Base-by-base conservation (phyloP, 2,329 filamentous ascomycete species). In the Decorospora gaudefroyi region DNA sequence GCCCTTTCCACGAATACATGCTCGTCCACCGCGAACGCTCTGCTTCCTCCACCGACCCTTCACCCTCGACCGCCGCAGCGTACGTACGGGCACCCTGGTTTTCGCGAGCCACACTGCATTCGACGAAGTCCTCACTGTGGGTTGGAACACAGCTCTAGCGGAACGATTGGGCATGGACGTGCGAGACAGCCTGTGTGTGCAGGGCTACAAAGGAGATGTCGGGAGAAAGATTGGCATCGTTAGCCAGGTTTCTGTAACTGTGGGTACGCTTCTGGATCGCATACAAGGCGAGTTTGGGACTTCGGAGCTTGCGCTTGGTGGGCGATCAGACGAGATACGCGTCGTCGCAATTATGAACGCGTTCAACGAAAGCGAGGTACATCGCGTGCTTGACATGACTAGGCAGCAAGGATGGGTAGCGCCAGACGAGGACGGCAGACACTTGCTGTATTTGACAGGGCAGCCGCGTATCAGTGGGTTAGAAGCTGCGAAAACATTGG, bases 291-390 rank as follows among this genome's bases (percentile, higher is more conserved):
- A 70, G 29, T 67, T 65, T 51, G 64, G 61, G 4, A 45, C 46
- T 12, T 53, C 52, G 1, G 67, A 68, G 22, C 33, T 64, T 9
- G 48, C 63, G n/a, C 45, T 56, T 2, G 41, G 51, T 19, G 64
- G 61, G 1, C 39, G 29, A 4, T 58, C 52, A 3, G 57, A 59
- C 6, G 60, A 66, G 23, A 59, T 62, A 18, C 43, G 35, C 12
- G 49, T 61, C 7, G 35, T 70, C 4, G 71, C 71, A 3, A 70
- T 72, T 22, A 73, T 73, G 70, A 73, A 72, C 36, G 71, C 70
- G 0, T 73, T 74, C 35, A 60, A 67, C 31, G 55, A 64, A 5
- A 64, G 68, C 3, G 68, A 71, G 38, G 64, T 74, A 1, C 40
- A 61, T 25, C 55, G 70, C 4, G 69, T 72, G 4, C 9, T 71